Conservation (phyloP, 2,329 filamentous ascomycete genomes). For the Fusarium scirpi region DNA sequence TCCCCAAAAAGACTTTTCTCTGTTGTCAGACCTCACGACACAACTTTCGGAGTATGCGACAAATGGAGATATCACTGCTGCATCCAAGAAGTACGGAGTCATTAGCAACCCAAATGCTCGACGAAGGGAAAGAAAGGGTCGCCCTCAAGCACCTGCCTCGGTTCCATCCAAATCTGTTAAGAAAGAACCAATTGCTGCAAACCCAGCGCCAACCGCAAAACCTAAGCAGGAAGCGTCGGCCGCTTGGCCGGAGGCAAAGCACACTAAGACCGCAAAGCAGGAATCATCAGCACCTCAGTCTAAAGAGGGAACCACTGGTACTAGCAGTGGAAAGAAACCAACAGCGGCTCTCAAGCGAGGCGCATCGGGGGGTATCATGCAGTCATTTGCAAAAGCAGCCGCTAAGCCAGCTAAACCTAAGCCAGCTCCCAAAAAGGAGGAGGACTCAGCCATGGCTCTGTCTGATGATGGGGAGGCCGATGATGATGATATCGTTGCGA, state of each 20-base stretch:
- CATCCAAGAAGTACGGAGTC: constrained; percentile 74
- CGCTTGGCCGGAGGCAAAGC: constrained; percentile 12
- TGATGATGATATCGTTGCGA: constrained; percentile 50
- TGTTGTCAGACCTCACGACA: constrained; percentile 76
- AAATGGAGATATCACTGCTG: constrained; percentile 69
- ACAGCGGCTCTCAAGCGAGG: constrained; percentile 65
- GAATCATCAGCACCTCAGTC: constrained; percentile 46
- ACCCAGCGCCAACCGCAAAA: constrained; percentile 40
- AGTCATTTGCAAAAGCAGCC: constrained; percentile 77
- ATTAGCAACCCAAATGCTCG: constrained; percentile 79
- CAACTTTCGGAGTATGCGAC: constrained; percentile 68
- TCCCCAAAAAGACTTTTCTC: constrained; percentile 75
- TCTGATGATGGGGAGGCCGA: constrained; percentile 58
- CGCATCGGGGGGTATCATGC: constrained; percentile 75
- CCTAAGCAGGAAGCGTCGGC: constrained; percentile 35
- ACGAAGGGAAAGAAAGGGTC: constrained; percentile 59
- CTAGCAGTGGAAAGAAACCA: constrained; percentile 50
- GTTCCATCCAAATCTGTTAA: constrained; percentile 43
- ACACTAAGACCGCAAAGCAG: constrained; percentile 45
- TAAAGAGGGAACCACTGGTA: constrained; percentile 44
- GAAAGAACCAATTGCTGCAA: constrained; percentile 29
- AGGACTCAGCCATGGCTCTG: constrained; percentile 49
- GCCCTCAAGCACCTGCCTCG: constrained; percentile 42
- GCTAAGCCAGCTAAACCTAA: constrained; percentile 63
- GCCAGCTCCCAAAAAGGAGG: constrained; percentile 50